Base-by-base conservation (phyloP, 75 land plant genomes). In the Selaginella tamariscina region DNA sequence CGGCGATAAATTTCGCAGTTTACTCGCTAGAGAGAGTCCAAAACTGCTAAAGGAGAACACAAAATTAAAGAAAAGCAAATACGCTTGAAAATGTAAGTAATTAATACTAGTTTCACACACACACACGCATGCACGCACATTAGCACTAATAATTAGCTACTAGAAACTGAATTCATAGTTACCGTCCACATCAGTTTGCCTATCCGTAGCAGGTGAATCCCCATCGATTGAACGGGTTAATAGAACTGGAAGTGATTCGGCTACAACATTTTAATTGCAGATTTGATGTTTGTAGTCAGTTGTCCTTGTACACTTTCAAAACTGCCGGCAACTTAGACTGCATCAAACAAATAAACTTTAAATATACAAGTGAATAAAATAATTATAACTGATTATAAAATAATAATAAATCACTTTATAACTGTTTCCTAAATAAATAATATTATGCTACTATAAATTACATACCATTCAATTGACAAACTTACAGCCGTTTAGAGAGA, bases 321-420 rank as follows among this genome's bases (percentile, higher is more conserved):
- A 94, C 85, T 66, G 83, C 83, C 30, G 98, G 91, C 27, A 94
- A 81, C 64, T 89, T 89, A 56, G 91, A 89, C 98, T 94, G 82
- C 68, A 65, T 56, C 18, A 24, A 67, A 67, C 66, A 66, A 32
- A 33, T 39, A 15, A 39, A 15, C 49, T 39, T 39, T 39, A 5
- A 15, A 5, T 15, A 39, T 39, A 5, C 5, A 15, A 39, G 15
- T 5, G 11, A 15, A 39, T 39, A 39, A 15, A 39, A 39, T n/a
- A n/a, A n/a, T n/a, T n/a, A n/a, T n/a, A n/a, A n/a, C n/a, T n/a
- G n/a, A n/a, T n/a, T n/a, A n/a, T n/a, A n/a, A n/a, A n/a, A n/a
- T n/a, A n/a, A n/a, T n/a, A n/a, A n/a, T n/a, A n/a, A n/a, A n/a
- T n/a, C n/a, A n/a, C n/a, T n/a, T n/a, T n/a, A n/a, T n/a, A n/a